A percentile compares a stretch with the other conserved stretches of the same genome.
phyloP scores from a whole-genome alignment of 1,284 basidiomycete species.

The Ustilago crameri region DNA sequence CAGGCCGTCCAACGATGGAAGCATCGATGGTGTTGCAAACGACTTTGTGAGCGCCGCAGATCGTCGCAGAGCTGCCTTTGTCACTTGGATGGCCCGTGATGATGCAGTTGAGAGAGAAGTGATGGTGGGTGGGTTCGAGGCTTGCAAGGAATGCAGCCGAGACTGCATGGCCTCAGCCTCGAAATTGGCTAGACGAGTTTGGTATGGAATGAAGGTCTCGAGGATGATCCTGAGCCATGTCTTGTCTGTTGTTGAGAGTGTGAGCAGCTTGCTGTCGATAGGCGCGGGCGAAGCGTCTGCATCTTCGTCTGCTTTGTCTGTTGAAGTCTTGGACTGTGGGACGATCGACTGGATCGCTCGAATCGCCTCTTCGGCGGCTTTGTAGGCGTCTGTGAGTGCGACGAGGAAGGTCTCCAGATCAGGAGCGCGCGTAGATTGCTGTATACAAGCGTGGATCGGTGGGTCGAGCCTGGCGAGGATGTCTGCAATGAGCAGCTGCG shows the following conservation, averaged over 20 bases:
- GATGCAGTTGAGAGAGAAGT: conserved; percentile 14
- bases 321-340: conserved; percentile 7
- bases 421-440: conserved; percentile 16
- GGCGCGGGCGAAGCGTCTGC: conserved; percentile 1
- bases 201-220: conserved; percentile 38
- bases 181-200: conserved; percentile 32
- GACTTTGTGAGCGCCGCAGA: conserved; percentile 31
- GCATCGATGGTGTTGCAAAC: conserved; percentile 25
- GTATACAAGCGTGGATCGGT: conserved; percentile 19
- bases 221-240: conserved; percentile 36
- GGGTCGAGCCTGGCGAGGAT: conserved; percentile 38
- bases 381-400: conserved; percentile 31
- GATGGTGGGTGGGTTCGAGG: conserved; percentile 7
- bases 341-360: conserved; percentile 19
- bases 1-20: conserved; percentile 24
- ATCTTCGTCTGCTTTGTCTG: conserved; percentile 12
- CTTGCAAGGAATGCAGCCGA: conserved; percentile 17
- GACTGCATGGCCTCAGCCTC: conserved; percentile 43
- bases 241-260: conserved; percentile 18
- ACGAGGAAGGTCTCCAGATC: conserved; percentile 33
- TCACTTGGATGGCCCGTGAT: conserved; percentile 18
- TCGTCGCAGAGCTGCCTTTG: conserved; percentile 15
- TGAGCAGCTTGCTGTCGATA: conserved; percentile 25
- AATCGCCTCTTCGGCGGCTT: conserved; percentile 28
- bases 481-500: conserved; percentile 28